These are phyloP conservation scores for Hypomontagnella monticulosa DNA, from an alignment of 495 filamentous ascomycete species.

Conservation along the genomic window DNA sequence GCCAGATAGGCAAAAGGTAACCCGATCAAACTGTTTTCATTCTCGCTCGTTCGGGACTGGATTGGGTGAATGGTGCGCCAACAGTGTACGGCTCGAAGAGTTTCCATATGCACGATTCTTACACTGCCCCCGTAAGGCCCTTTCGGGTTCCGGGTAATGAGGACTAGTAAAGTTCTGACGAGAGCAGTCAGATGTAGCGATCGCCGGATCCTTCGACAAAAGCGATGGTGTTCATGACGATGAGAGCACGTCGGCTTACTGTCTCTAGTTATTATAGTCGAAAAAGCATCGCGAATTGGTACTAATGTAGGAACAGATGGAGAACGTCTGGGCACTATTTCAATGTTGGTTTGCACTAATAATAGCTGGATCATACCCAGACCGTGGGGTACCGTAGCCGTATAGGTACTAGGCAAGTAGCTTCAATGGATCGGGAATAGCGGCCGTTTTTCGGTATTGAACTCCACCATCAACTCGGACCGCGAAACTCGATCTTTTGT, in stretches of 20 bases:
- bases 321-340: slow-evolving; percentile 4
- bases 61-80: slow-evolving; percentile 1
- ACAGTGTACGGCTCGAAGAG: neutral
- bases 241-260: neutral
- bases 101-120: neutral
- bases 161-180: slow-evolving; percentile 6
- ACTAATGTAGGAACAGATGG: neutral
- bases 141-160: neutral
- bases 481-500: neutral
- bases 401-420: neutral
- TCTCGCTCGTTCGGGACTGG: slow-evolving; percentile 6
- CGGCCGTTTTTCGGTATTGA: slow-evolving; percentile 31
- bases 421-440: slow-evolving; percentile 25
- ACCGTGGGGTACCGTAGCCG: slow-evolving; percentile 37
- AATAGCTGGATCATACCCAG: slow-evolving; percentile 6
- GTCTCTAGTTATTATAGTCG: neutral
- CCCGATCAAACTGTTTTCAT: too few species aligned
- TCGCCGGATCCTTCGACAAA: slow-evolving; percentile 4
- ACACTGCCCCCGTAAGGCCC: neutral
- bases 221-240: neutral
- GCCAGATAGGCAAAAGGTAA: neutral
- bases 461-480: neutral
- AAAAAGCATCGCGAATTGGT: neutral
- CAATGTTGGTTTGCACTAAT: slow-evolving; percentile 22
- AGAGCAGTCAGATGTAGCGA: slow-evolving; percentile 3